Evolutionary conservation across 768 basidiomycete genomes (phyloP), one percentile per base, ranked within the genome.

Genomic region (Leucocoprinus birnbaumii): DNA sequence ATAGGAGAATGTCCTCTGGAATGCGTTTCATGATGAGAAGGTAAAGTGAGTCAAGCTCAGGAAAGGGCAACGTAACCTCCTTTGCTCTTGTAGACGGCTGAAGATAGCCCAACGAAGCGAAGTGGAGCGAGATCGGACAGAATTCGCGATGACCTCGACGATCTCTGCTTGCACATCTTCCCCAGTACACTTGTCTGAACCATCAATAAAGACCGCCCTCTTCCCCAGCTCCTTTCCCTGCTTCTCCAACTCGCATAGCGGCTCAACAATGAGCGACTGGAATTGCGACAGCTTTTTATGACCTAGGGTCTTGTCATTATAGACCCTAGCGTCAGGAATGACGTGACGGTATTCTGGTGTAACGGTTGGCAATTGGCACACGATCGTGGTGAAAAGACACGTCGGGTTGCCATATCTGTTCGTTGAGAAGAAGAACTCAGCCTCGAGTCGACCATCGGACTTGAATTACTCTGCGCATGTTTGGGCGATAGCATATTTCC

Each of bases 11-110:
- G 31, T 11, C 31, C 6, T 31, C 31, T 18, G 48, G 35, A 50
- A 50, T 14, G 16, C 48, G 34, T 10, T 37, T 10, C 34, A 50
- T 18, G 37, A 63, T 27, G 18, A 53, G 44, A 4, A 58, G 55
- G 13, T 56, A 65, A 14, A 64, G 55, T 1, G 8, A 34, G 25
- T 62, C 61, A 19, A 64, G 57, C 10, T 47, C 44, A 18, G 48
- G 14, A 26, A 60, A 59, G 16, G 34, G 31, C 1, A 21, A 3
- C 8, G 21, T 27, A 10, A 6, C 16, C 24, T n/a, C 53, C 57
- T 8, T 19, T 13, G 16, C 40, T 19, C 3, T 26, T 18, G 18
- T 48, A 35, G 34, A 7, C 48, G 48, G 21, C 48, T 50, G 34
- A 50, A 50, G 9, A 50, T 18, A 14, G 48, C 48, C 48, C 48